These are phyloP conservation scores for Boletus vermiculosoides DNA, from an alignment of 768 basidiomycete genomes.

Conservation along the genomic window DNA sequence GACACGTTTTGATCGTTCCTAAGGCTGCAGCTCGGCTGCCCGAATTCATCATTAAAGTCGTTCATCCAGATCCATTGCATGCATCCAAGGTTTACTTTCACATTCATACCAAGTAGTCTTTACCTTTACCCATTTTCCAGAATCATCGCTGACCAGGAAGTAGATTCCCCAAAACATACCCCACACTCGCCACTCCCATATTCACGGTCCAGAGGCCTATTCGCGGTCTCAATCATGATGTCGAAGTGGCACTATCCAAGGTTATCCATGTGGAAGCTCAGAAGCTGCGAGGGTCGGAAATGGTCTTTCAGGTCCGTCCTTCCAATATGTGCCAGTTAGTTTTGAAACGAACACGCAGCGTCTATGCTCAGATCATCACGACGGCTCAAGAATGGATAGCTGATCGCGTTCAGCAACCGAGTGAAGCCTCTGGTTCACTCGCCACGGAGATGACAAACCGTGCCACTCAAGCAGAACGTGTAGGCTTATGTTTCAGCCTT, in stretches of 20 bases:
- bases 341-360: background rate
- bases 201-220: conserved; percentile 68
- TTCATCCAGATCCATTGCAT: conserved; percentile 59
- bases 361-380: conserved; percentile 54
- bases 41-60: conserved; percentile 74
- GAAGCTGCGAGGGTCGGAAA: conserved; percentile 63
- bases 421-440: conserved; percentile 65
- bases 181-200: conserved; percentile 63
- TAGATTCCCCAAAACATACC: conserved; percentile 83
- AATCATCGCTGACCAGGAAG: conserved; percentile 1
- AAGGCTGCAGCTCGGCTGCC: conserved; percentile 68
- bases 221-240: conserved; percentile 55
- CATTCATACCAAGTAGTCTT: conserved; percentile 62
- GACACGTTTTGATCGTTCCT: conserved; percentile 3
- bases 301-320: conserved; percentile 69
- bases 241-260: conserved; percentile 55
- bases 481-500: conserved; percentile 28
- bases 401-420: conserved; percentile 52
- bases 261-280: conserved; percentile 66
- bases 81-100: conserved; percentile 60
- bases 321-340: background rate
- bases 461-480: conserved; percentile 67
- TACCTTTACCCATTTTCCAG: conserved; percentile 13
- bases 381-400: conserved; percentile 72
- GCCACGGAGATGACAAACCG: conserved; percentile 78